Percentiles rank a stretch among this genome's conserved stretches.
Conservation (phyloP, 2,329 filamentous ascomycete species). For the Aspergillus felis region DNA sequence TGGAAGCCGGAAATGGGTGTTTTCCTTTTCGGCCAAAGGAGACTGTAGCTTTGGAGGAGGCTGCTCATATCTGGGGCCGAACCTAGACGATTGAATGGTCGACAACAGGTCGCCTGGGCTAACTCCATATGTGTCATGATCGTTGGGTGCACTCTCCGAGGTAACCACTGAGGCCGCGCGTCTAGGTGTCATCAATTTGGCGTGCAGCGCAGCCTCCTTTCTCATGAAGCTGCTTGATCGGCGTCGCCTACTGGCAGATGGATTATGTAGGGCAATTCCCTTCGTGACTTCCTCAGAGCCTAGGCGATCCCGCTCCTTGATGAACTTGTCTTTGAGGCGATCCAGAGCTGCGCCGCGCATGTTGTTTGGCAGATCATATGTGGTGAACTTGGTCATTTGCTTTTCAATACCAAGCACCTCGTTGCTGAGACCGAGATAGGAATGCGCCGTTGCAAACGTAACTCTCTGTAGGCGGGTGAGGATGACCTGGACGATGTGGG, state of each 20-base stretch:
- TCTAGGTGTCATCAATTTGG: slow-evolving; percentile 50
- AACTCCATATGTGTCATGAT: slow-evolving; percentile 43
- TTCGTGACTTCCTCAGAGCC: slow-evolving; percentile 79
- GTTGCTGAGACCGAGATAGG: slow-evolving; percentile 84
- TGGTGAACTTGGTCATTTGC: slow-evolving; percentile 89
- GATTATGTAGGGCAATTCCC: slow-evolving; percentile 92
- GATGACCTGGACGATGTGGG: slow-evolving; percentile 97
- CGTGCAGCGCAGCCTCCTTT: slow-evolving; percentile 74
- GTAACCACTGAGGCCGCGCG: slow-evolving; percentile 17
- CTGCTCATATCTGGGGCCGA: slow-evolving; percentile 49
- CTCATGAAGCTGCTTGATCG: slow-evolving; percentile 70
- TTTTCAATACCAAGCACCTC: slow-evolving; percentile 92
- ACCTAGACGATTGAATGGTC: slow-evolving; percentile 68
- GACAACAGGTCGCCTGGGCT: slow-evolving; percentile 76
- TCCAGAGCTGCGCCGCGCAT: slow-evolving; percentile 78
- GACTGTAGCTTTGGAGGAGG: slow-evolving; percentile 29
- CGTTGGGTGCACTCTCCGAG: slow-evolving; percentile 20
- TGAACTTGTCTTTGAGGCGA: slow-evolving; percentile 89
- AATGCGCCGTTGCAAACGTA: slow-evolving; percentile 89
- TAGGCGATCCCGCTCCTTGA: slow-evolving; percentile 74
- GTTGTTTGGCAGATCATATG: slow-evolving; percentile 86
- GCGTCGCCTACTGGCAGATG: slow-evolving; percentile 60
- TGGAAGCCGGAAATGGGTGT: slow-evolving; percentile 32
- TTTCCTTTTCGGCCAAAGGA: slow-evolving; percentile 45
- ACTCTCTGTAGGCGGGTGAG: slow-evolving; percentile 90